Conservation (phyloP, 768 basidiomycete genomes). For the Amanita inopinata region DNA sequence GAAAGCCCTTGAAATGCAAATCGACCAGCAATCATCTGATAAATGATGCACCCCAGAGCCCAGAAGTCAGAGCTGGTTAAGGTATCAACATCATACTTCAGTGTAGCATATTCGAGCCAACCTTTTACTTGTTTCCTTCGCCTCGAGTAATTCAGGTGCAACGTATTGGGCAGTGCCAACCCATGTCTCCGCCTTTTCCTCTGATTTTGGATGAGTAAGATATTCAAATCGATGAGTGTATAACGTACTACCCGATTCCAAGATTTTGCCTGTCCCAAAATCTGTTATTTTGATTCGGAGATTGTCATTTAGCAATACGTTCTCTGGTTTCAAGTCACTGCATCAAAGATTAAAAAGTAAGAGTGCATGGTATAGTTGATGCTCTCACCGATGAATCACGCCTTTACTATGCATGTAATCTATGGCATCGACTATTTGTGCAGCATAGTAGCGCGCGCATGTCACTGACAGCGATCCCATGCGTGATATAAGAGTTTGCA, state of each 20-base stretch:
- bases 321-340: slow-evolving; percentile 79
- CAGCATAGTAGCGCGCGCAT: slow-evolving; percentile 78
- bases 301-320: slow-evolving; percentile 79
- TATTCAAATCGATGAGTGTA: slow-evolving; percentile 21
- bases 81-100: slow-evolving; percentile 10
- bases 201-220: slow-evolving; percentile 27
- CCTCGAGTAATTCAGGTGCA: slow-evolving; percentile 74
- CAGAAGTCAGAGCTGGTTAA: slow-evolving; percentile 77
- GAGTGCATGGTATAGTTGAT: slow-evolving; percentile 5
- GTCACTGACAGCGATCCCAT: slow-evolving; percentile 79
- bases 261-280: slow-evolving; percentile 85
- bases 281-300: slow-evolving; percentile 93
- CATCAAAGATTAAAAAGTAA: neutral
- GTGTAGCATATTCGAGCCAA: slow-evolving; percentile 20
- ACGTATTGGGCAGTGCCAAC: slow-evolving; percentile 91
- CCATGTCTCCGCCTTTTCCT: slow-evolving; percentile 52
- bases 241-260: slow-evolving; percentile 24
- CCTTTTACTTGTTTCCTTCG: slow-evolving; percentile 70
- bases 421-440: slow-evolving; percentile 83
- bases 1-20: slow-evolving; percentile 89
- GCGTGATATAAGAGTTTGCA: slow-evolving; percentile 60
- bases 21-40: slow-evolving; percentile 84
- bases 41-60: slow-evolving; percentile 92
- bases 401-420: slow-evolving; percentile 87
- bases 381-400: slow-evolving; percentile 70